Evolutionary conservation across 106 monocot species (phyloP).

Genomic region (Dendrobium chrysotoxum): DNA sequence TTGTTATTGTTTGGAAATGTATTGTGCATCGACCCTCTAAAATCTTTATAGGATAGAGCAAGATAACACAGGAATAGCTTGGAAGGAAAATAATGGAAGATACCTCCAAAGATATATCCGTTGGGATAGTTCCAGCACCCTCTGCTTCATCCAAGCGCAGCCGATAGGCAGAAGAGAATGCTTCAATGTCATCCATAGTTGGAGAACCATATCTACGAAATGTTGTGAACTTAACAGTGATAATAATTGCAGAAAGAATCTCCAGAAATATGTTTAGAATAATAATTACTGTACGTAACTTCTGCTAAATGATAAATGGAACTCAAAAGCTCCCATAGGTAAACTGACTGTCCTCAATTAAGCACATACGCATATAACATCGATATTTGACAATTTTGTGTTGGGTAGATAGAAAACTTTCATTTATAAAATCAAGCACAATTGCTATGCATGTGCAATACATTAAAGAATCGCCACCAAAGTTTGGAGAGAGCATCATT

Average conservation of each 20-base stretch:
- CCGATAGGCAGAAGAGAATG: slow-evolving; percentile 22
- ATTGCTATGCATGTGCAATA: neutral
- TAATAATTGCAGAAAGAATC: neutral
- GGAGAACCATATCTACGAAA: slow-evolving; percentile 24
- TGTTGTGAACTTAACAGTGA: neutral
- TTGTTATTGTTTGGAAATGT: neutral
- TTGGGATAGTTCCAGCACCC: slow-evolving; percentile 8
- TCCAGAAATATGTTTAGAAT: neutral
- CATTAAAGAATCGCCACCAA: too few species aligned
- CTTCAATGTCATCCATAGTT: slow-evolving; percentile 21
- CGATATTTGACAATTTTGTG: neutral
- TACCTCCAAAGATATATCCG: slow-evolving; percentile 20
- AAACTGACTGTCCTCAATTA: neutral
- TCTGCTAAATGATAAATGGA: neutral
- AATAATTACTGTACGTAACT: neutral
- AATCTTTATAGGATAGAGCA: neutral
- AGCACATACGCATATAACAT: neutral
- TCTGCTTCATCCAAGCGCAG: slow-evolving; percentile 21
- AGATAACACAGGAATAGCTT: neutral
- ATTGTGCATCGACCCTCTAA: neutral
- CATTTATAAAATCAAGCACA: neutral
- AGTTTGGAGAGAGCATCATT: too few species aligned
- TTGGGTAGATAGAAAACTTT: neutral
- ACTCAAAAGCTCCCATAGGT: neutral
- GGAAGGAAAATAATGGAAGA: neutral